A percentile compares a stretch with the other conserved stretches of the same genome.
phyloP scores from a whole-genome alignment of 2,329 filamentous ascomycete species.

The Cercospora sojina region DNA sequence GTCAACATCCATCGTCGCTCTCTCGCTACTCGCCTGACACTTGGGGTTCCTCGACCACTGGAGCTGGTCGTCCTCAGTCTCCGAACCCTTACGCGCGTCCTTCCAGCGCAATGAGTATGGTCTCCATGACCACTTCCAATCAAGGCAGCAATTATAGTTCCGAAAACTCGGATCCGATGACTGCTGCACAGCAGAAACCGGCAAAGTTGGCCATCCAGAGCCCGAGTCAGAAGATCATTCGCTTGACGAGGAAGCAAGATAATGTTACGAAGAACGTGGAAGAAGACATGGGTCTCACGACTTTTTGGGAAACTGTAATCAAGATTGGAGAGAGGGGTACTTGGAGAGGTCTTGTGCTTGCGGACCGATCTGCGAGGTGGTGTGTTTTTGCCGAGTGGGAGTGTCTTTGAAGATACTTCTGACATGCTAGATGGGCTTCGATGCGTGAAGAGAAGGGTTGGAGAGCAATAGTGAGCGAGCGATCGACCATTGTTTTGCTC shows the following conservation, averaged over 20 bases:
- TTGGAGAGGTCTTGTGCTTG: slow-evolving; percentile 79
- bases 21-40: slow-evolving; percentile 42
- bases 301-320: slow-evolving; percentile 85
- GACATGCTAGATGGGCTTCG: not conserved
- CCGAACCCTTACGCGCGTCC: slow-evolving; percentile 56
- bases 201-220: slow-evolving; percentile 95
- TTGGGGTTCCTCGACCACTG: slow-evolving; percentile 36
- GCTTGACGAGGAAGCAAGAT: slow-evolving; percentile 73
- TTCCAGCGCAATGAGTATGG: slow-evolving; percentile 60
- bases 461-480: not conserved
- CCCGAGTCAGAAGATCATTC: slow-evolving; percentile 88
- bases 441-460: not conserved
- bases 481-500: not conserved
- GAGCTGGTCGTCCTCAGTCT: slow-evolving; percentile 47
- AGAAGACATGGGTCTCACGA: slow-evolving; percentile 67
- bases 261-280: slow-evolving; percentile 53
- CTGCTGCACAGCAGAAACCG: slow-evolving; percentile 65
- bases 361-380: slow-evolving; percentile 81
- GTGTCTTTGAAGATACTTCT: slow-evolving; percentile 48
- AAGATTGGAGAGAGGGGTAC: slow-evolving; percentile 80
- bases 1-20: slow-evolving; percentile 77
- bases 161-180: slow-evolving; percentile 53
- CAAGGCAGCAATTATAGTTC: slow-evolving; percentile 55
- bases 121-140: slow-evolving; percentile 53
- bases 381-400: slow-evolving; percentile 91